phyloP scores from a whole-genome alignment of 2,329 filamentous ascomycete genomes.

The Neurospora sp. region DNA sequence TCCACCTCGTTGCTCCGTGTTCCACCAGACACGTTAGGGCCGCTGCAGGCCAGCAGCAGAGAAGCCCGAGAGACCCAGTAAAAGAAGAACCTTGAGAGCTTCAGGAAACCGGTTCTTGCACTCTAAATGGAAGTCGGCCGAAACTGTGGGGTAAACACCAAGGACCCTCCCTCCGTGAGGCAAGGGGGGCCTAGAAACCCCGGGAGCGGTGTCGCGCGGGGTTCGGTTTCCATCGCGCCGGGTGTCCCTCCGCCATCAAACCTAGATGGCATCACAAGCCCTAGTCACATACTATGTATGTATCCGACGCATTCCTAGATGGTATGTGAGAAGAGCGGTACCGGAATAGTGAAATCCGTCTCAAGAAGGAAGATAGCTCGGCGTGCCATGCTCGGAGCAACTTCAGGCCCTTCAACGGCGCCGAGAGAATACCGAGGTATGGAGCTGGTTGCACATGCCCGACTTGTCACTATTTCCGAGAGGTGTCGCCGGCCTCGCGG shows the following conservation, averaged over 20 bases:
- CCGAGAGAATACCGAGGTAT: not conserved
- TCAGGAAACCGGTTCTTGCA: not conserved
- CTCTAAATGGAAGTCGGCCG: not conserved
- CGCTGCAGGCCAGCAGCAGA: not conserved
- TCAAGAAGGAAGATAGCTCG: not conserved
- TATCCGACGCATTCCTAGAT: not conserved
- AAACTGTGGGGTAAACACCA: not conserved
- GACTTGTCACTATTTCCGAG: not conserved
- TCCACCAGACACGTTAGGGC: not conserved
- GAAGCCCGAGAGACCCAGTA: not conserved
- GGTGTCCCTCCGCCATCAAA: not conserved
- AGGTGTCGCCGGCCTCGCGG: not conserved
- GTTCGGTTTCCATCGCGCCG: not conserved
- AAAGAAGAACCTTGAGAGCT: not conserved
- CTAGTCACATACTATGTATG: not conserved
- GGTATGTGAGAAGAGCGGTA: not conserved
- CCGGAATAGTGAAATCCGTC: not conserved
- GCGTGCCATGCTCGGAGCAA: not conserved
- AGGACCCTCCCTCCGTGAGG: not conserved
- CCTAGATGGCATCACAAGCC: not conserved
- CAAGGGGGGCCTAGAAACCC: not conserved
- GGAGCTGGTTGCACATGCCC: not conserved
- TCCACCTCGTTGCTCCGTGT: not conserved
- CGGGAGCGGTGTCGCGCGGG: not conserved
- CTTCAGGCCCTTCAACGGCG: not conserved